These are phyloP conservation scores for Neocatenulostroma microsporum DNA, from an alignment of 2,329 filamentous ascomycete genomes.

Conservation along the genomic window DNA sequence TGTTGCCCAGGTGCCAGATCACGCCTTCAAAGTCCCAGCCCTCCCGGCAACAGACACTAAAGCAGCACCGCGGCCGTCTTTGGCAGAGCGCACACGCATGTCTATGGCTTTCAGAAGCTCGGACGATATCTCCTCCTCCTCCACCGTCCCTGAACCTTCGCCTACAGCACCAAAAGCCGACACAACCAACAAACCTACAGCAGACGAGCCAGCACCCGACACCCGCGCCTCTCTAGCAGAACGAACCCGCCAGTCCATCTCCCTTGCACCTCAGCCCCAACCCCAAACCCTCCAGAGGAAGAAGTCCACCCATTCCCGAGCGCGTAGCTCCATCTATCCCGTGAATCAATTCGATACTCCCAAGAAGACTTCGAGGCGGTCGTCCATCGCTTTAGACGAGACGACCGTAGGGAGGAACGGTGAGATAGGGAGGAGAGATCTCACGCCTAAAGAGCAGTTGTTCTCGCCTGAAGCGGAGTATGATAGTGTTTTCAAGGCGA, in stretches of 20 bases:
- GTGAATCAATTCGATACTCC: slow-evolving; percentile 50
- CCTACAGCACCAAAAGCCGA: slow-evolving; percentile 16
- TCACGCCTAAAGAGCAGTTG: slow-evolving; percentile 58
- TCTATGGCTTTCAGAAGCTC: slow-evolving; percentile 32
- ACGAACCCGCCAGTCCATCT: slow-evolving; percentile 60
- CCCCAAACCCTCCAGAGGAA: no score
- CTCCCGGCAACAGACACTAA: slow-evolving; percentile 1
- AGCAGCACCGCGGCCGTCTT: slow-evolving; percentile 30
- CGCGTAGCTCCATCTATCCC: slow-evolving; percentile 37
- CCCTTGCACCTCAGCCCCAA: slow-evolving; percentile 51
- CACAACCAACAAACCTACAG: slow-evolving; percentile 10
- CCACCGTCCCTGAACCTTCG: no score
- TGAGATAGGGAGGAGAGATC: slow-evolving; percentile 26
- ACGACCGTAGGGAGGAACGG: slow-evolving; percentile 1
- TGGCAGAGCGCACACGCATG: slow-evolving; percentile 41
- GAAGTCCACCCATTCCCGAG: slow-evolving; percentile 28
- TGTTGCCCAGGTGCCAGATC: not conserved
- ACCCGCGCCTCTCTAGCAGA: not conserved
- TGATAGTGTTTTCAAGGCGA: slow-evolving; percentile 74
- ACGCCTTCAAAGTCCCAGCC: slow-evolving; percentile 1
- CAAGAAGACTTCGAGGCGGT: slow-evolving; percentile 24
- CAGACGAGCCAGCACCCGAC: no score
- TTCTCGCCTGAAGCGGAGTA: slow-evolving; percentile 66
- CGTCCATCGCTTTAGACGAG: slow-evolving; percentile 1
- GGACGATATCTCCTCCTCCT: no score